These are phyloP conservation scores for Sophora flavescens DNA, from an alignment of 306 rosid species.

Conservation along the genomic window DNA sequence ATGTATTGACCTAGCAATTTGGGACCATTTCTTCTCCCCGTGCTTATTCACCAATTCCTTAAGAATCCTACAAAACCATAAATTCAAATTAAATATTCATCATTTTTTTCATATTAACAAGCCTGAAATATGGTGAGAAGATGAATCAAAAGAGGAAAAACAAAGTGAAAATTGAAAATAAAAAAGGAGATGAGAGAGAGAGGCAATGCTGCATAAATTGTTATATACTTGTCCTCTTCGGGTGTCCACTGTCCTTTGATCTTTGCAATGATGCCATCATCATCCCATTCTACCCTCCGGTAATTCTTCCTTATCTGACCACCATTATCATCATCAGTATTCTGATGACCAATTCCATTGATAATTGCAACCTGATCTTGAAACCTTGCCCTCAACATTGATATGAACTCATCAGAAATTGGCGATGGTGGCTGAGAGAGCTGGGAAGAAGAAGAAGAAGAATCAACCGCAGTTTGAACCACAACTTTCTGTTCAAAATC, in stretches of 20 bases:
- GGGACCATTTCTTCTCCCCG: conserved; percentile 72
- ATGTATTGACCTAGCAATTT: conserved; percentile 55
- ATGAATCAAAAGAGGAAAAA: background rate
- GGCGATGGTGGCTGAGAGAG: background rate
- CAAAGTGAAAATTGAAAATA: background rate
- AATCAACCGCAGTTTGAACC: background rate
- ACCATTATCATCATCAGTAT: background rate
- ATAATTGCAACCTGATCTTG: conserved; percentile 22
- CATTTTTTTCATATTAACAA: background rate
- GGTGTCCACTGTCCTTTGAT: conserved; percentile 74
- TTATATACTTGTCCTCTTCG: conserved; percentile 63
- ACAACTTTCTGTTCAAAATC: conserved; percentile 22
- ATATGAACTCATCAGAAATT: conserved; percentile 31
- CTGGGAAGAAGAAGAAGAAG: background rate
- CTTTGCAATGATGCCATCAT: background rate
- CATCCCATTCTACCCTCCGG: background rate
- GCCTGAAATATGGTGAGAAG: background rate
- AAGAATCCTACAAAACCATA: conserved; percentile 53
- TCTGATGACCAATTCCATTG: background rate
- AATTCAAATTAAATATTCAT: background rate
- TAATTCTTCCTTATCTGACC: background rate
- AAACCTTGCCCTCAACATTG: background rate
- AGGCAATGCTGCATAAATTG: background rate
- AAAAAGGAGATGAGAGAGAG: background rate
- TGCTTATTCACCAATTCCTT: conserved; percentile 49